Evolutionary conservation across 2,329 filamentous ascomycete genomes (phyloP).

Genomic region (Aspergillus piperis): DNA sequence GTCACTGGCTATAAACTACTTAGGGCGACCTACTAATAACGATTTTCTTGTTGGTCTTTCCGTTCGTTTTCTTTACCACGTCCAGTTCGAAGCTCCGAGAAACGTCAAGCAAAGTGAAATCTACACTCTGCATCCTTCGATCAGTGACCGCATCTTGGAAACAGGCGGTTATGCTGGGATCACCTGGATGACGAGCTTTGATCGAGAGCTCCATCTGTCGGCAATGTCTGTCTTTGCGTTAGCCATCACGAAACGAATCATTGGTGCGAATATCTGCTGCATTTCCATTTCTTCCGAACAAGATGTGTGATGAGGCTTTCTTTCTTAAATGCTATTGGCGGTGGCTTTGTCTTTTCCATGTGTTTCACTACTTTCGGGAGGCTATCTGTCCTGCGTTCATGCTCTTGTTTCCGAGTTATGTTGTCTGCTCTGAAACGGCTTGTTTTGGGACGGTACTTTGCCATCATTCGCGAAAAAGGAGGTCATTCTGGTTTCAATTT

Average conservation of each 20-base stretch:
- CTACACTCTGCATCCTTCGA: background rate
- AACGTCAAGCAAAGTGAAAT: too few species aligned
- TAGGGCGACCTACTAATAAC: conserved; percentile 40
- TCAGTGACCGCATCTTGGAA: background rate
- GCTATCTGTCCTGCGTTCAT: conserved; percentile 24
- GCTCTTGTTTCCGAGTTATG: conserved; percentile 5
- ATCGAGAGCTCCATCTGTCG: background rate
- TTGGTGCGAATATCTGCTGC: background rate
- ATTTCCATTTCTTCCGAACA: background rate
- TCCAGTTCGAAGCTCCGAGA: background rate
- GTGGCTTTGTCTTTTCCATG: conserved; percentile 10
- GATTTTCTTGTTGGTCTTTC: conserved; percentile 12
- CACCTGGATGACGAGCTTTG: background rate
- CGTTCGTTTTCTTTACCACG: background rate
- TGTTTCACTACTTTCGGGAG: conserved; percentile 27
- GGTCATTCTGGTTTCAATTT: conserved; percentile 14
- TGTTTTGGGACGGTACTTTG: conserved; percentile 5
- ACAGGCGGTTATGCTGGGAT: background rate
- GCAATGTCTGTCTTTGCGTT: background rate
- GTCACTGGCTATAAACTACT: conserved; percentile 35
- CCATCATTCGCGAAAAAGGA: conserved; percentile 10
- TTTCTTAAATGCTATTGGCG: background rate
- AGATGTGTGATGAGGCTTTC: conserved; percentile 2
- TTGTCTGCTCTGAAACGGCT: background rate
- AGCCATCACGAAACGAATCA: background rate